Evolutionary conservation across 2,329 filamentous ascomycete species (phyloP), one percentile per base, ranked within the genome.

Genomic region (Clonostachys solani): DNA sequence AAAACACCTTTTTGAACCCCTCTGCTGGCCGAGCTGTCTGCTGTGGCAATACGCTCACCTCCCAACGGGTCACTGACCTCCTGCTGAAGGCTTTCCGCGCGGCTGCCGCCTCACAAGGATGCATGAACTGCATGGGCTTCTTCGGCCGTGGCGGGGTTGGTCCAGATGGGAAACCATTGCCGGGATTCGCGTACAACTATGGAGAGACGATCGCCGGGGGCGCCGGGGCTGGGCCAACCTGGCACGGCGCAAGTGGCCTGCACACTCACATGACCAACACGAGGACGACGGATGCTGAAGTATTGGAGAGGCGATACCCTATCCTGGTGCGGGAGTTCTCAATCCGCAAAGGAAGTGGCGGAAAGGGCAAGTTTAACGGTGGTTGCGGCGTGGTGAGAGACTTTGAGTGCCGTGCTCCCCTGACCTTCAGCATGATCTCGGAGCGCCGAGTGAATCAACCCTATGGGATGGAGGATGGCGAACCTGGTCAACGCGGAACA

Each of bases 321-420:
- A 60, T 66, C 5, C 18, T 69, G 0, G 53, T 69, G 6, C 72
- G 83, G 3, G 77, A 87, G 55, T 91, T 90, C 60, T 74, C 74
- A 5, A 65, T 91, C 9, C 66, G 87, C 2, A 54, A 66, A 2
- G 81, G 78, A 0, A 83, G 78, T 34, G 48, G 45, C n/a, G 46
- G 56, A 19, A 87, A 61, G 5, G 87, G 87, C 2, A 75, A 79
- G 60, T 80, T 86, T 54, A 65, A 67, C 1, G 87, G 87, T 23
- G 87, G 87, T 2, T 81, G 90, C 56, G 87, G 87, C 12, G 83
- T 88, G 0, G 69, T 89, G 1, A 67, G 87, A 3, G 87, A 91
- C 51, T 88, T 91, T 49, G 87, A 92, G 64, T 89, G 89, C 61
- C 73, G 86, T 3, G 82, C 86, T 34, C 83, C 85, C 0, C 78